phyloP scores from a whole-genome alignment of 768 basidiomycete species.

The Trametes meyenii region DNA sequence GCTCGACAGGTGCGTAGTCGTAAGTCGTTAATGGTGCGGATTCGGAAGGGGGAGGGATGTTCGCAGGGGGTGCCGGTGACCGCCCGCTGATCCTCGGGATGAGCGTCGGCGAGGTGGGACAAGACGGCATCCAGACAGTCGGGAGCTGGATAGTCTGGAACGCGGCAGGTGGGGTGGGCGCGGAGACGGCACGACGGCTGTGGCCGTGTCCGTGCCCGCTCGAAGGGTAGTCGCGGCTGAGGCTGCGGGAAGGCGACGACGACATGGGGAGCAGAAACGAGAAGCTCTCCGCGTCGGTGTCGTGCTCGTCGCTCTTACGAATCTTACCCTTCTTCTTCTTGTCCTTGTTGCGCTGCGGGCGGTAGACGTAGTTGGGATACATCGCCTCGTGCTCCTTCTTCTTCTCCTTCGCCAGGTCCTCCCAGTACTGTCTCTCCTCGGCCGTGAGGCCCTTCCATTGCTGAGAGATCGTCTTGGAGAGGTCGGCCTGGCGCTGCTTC shows the following conservation, averaged over 20 bases:
- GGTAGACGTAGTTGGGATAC: constrained; percentile 80
- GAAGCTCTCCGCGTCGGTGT: constrained; percentile 55
- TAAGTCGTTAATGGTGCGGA: constrained; percentile 45
- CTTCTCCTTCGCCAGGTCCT: constrained; percentile 74
- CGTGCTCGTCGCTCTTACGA: constrained; percentile 48
- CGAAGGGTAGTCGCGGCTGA: constrained; percentile 40
- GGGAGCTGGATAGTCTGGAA: constrained; percentile 74
- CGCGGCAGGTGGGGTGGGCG: constrained; percentile 64
- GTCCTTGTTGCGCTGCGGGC: constrained; percentile 61
- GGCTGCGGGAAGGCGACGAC: constrained; percentile 31
- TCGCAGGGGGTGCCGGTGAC: constrained; percentile 46
- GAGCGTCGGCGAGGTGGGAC: constrained; percentile 61
- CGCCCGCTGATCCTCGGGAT: constrained; percentile 62
- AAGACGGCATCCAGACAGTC: constrained; percentile 63
- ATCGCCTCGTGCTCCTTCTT: constrained; percentile 77
- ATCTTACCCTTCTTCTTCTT: constrained; percentile 51
- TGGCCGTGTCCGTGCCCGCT: constrained; percentile 29
- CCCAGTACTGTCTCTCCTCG: constrained; percentile 75
- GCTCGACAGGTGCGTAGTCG: constrained; percentile 56
- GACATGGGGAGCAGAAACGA: constrained; percentile 43
- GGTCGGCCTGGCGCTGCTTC: constrained; percentile 78
- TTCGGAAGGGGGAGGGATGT: constrained; percentile 44
- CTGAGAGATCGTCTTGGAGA: constrained; percentile 81
- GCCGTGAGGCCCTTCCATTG: constrained; percentile 72
- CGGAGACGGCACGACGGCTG: constrained; percentile 52